These are phyloP conservation scores for Botrytis porri DNA, from an alignment of 2,329 filamentous ascomycete species.

Conservation along the genomic window DNA sequence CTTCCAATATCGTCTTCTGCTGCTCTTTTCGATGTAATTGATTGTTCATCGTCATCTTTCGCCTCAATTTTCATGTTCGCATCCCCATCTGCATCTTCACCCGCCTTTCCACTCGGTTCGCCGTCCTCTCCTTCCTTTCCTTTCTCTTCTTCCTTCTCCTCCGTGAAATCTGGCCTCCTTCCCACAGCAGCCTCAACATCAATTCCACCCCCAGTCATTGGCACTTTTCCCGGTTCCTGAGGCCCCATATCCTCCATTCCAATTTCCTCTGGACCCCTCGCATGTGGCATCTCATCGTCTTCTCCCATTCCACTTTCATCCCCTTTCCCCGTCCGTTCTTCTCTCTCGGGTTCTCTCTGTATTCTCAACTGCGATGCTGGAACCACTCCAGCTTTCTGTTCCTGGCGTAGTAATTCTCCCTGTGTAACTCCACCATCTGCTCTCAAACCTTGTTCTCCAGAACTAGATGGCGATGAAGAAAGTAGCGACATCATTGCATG, in stretches of 20 bases:
- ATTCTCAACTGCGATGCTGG: slow-evolving; percentile 58
- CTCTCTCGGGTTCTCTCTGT: slow-evolving; percentile 33
- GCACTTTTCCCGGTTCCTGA: slow-evolving; percentile 48
- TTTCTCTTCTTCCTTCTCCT: slow-evolving; percentile 46
- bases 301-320: slow-evolving; percentile 41
- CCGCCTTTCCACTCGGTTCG: slow-evolving; percentile 39
- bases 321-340: background rate
- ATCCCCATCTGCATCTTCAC: slow-evolving; percentile 33
- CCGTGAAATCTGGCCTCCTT: slow-evolving; percentile 39
- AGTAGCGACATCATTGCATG: slow-evolving; percentile 37
- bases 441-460: slow-evolving; percentile 29
- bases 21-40: slow-evolving; percentile 52
- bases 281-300: slow-evolving; percentile 70
- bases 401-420: slow-evolving; percentile 80
- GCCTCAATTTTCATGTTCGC: slow-evolving; percentile 25
- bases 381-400: slow-evolving; percentile 78
- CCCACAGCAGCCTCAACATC: slow-evolving; percentile 62
- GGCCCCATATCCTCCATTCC: slow-evolving; percentile 84
- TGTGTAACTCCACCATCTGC: slow-evolving; percentile 64
- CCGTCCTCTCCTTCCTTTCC: slow-evolving; percentile 55
- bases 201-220: slow-evolving; percentile 44
- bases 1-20: slow-evolving; percentile 48
- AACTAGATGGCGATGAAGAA: slow-evolving; percentile 28
- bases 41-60: slow-evolving; percentile 25
- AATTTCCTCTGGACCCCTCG: slow-evolving; percentile 78